Conservation (phyloP, 306 rosid genomes). For the Sesbania bispinosa region DNA sequence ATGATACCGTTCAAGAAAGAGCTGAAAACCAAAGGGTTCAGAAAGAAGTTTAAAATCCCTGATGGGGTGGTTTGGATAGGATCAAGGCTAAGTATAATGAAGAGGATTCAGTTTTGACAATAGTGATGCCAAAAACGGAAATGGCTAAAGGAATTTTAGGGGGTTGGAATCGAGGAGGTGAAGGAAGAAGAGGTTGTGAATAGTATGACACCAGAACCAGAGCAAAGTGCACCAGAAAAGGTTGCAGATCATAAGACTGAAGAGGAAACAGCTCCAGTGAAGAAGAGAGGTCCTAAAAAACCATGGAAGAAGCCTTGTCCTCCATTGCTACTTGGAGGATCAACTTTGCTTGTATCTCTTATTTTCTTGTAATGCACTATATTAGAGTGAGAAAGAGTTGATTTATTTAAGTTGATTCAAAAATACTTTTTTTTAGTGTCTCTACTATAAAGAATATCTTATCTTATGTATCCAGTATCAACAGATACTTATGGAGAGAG, state of each 20-base stretch:
- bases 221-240: slow-evolving; percentile 6
- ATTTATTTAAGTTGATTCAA: neutral
- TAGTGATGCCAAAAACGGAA: slow-evolving; percentile 58
- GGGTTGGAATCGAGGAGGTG: slow-evolving; percentile 51
- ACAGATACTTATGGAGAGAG: too few relatives aligned
- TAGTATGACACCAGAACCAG: slow-evolving; percentile 5
- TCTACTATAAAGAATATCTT: neutral
- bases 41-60: slow-evolving; percentile 58
- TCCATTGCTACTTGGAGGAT: slow-evolving; percentile 38
- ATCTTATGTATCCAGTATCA: too few relatives aligned
- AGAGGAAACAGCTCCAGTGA: slow-evolving; percentile 14
- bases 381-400: slow-evolving; percentile 25
- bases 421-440: neutral
- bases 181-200: slow-evolving; percentile 40
- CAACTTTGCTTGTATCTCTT: slow-evolving; percentile 31
- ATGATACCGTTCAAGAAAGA: slow-evolving; percentile 57
- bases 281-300: slow-evolving; percentile 19
- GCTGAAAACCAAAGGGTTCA: slow-evolving; percentile 41
- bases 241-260: neutral
- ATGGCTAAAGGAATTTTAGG: slow-evolving; percentile 37
- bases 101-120: slow-evolving; percentile 42
- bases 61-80: slow-evolving; percentile 45
- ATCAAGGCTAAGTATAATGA: slow-evolving; percentile 57
- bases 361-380: slow-evolving; percentile 30
- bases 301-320: slow-evolving; percentile 43